These are phyloP conservation scores for Rhizopus sp. DNA, from an alignment of 371 early-diverging fungal genomes.

Conservation along the genomic window DNA sequence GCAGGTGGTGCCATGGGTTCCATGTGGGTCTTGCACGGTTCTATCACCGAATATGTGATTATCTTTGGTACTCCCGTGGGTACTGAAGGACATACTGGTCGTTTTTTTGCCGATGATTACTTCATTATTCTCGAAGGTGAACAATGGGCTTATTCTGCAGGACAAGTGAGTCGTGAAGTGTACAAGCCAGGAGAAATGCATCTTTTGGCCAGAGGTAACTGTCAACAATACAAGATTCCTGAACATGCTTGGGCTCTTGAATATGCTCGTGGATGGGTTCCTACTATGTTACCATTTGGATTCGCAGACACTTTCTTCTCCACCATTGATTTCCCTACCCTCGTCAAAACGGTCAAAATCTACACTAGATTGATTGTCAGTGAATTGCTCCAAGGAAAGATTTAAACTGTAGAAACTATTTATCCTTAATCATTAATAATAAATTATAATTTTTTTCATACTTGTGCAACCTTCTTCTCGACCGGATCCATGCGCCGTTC, in stretches of 20 bases:
- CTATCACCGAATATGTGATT: conserved; percentile 57
- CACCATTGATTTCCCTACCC: conserved; percentile 43
- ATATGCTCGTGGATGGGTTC: conserved; percentile 59
- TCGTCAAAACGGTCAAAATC: conserved; percentile 40
- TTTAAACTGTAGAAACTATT: conserved; percentile 26
- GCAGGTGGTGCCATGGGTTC: conserved; percentile 64
- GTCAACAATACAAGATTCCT: conserved; percentile 58
- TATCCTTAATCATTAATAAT: conserved; percentile 1
- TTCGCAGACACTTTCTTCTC: conserved; percentile 50
- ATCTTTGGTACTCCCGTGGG: conserved; percentile 60
- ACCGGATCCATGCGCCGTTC: too few species aligned
- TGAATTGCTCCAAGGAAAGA: conserved; percentile 45
- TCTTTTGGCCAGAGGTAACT: conserved; percentile 46
- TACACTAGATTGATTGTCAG: conserved; percentile 29
- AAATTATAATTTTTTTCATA: background rate
- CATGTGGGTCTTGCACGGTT: conserved; percentile 57
- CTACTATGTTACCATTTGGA: conserved; percentile 59
- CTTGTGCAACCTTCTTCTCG: too few species aligned
- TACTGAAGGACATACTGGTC: conserved; percentile 59
- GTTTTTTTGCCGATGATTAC: conserved; percentile 56
- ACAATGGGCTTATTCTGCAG: conserved; percentile 56
- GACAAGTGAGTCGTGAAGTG: conserved; percentile 39
- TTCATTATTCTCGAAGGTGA: conserved; percentile 61
- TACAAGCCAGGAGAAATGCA: conserved; percentile 56
- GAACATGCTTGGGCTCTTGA: conserved; percentile 59